Conservation (phyloP, 2,329 filamentous ascomycete genomes). For the Rhinocladiella mackenziei region DNA sequence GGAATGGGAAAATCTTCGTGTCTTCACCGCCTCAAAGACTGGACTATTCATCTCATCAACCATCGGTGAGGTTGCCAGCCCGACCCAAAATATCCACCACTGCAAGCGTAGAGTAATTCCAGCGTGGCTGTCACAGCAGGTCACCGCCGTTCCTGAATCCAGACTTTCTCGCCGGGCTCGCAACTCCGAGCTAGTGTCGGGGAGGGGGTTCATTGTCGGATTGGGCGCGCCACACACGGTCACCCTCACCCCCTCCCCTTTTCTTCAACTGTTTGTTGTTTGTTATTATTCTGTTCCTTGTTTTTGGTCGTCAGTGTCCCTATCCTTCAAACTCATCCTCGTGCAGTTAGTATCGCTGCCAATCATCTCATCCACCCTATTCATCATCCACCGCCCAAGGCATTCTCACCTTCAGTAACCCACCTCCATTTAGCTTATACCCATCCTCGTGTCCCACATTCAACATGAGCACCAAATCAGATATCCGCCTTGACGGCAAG, state of each 20-base stretch:
- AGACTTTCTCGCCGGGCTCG: too few relatives aligned
- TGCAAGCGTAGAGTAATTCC: too few relatives aligned
- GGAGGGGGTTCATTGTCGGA: conserved; percentile 2
- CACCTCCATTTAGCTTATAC: not conserved
- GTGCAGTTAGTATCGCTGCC: conserved; percentile 2
- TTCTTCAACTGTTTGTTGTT: not conserved
- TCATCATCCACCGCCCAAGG: too few relatives aligned
- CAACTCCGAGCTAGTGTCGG: conserved; percentile 22
- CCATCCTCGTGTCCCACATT: conserved; percentile 2
- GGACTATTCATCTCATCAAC: conserved; percentile 2
- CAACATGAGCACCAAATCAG: conserved; percentile 19
- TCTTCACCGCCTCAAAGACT: conserved; percentile 14
- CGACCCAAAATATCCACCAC: too few relatives aligned
- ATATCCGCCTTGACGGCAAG: conserved; percentile 34
- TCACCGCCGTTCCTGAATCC: too few relatives aligned
- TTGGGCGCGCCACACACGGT: conserved; percentile 2
- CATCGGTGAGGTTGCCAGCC: conserved; percentile 11
- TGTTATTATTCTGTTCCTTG: not conserved
- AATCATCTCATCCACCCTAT: not conserved
- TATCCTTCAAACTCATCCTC: too few relatives aligned
- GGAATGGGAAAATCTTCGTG: too few relatives aligned
- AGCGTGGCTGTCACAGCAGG: too few relatives aligned
- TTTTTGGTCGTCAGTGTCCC: conserved; percentile 7
- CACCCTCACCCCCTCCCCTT: not conserved
- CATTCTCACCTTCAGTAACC: too few relatives aligned